These are phyloP conservation scores for Psilocybe tampanensis DNA, from an alignment of 768 basidiomycete genomes.

Conservation along the genomic window DNA sequence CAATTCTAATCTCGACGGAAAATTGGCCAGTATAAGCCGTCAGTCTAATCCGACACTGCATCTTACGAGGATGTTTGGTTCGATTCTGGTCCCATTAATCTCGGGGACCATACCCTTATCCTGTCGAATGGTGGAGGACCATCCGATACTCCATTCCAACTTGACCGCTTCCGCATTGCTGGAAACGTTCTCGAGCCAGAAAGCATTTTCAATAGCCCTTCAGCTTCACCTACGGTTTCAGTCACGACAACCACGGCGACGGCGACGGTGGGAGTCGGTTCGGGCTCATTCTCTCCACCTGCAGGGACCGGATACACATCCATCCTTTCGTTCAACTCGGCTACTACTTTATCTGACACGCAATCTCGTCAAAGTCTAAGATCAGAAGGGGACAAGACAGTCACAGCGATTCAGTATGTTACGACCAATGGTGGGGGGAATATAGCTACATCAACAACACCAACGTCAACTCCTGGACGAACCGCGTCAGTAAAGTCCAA, in stretches of 20 bases:
- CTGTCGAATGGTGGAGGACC: slow-evolving; percentile 11
- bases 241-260: background rate
- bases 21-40: background rate
- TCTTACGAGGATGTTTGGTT: slow-evolving; percentile 17
- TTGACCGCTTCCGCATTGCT: slow-evolving; percentile 15
- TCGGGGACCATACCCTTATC: slow-evolving; percentile 8
- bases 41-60: slow-evolving; percentile 1
- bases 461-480: background rate
- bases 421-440: slow-evolving; percentile 1
- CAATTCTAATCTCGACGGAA: slow-evolving; percentile 9
- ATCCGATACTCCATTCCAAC: slow-evolving; percentile 8
- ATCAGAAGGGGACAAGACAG: background rate
- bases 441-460: background rate
- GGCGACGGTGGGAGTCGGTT: too few relatives aligned
- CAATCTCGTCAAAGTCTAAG: background rate
- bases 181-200: slow-evolving; percentile 3
- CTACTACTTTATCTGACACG: too few relatives aligned
- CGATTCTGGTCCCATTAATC: slow-evolving; percentile 12
- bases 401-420: slow-evolving; percentile 1
- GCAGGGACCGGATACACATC: too few relatives aligned
- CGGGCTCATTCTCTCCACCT: background rate
- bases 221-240: background rate
- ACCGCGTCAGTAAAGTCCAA: background rate
- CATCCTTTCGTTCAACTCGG: background rate
- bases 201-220: background rate